Conservation (phyloP, 2,329 filamentous ascomycete genomes). For the Diaporthe ampelina region DNA sequence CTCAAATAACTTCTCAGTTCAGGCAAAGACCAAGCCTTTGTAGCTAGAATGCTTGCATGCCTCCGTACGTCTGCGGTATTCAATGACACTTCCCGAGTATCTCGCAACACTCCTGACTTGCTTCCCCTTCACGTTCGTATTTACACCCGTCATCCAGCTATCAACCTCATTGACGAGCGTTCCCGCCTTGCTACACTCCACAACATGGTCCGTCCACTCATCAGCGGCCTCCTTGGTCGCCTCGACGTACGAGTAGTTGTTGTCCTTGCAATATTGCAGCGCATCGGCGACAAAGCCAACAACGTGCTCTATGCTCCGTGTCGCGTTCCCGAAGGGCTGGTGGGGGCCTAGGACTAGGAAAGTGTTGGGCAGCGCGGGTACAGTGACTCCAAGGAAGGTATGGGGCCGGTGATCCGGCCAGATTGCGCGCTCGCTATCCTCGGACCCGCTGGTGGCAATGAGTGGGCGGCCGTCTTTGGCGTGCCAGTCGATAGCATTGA, state of each 20-base stretch:
- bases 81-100: slow-evolving; percentile 37
- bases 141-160: slow-evolving; percentile 43
- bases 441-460: slow-evolving; percentile 42
- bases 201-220: slow-evolving; percentile 39
- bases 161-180: slow-evolving; percentile 40
- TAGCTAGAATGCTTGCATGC: slow-evolving; percentile 25
- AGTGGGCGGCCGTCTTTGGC: slow-evolving; percentile 43
- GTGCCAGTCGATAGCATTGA: slow-evolving; percentile 40
- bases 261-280: slow-evolving; percentile 15
- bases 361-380: slow-evolving; percentile 41
- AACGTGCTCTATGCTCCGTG: slow-evolving; percentile 40
- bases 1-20: background rate
- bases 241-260: slow-evolving; percentile 33
- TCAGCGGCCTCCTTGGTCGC: slow-evolving; percentile 34
- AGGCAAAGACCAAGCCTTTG: slow-evolving; percentile 3
- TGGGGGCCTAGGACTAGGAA: slow-evolving; percentile 41
- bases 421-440: background rate
- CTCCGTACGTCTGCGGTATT: slow-evolving; percentile 35
- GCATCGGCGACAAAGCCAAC: slow-evolving; percentile 34
- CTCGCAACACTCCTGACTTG: slow-evolving; percentile 36
- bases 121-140: slow-evolving; percentile 35
- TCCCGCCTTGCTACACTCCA: slow-evolving; percentile 38
- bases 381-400: slow-evolving; percentile 43
- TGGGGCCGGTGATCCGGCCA: slow-evolving; percentile 36
- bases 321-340: slow-evolving; percentile 41